Evolutionary conservation across 305 asterid species (phyloP).

Genomic region (Ilex paraguariensis): DNA sequence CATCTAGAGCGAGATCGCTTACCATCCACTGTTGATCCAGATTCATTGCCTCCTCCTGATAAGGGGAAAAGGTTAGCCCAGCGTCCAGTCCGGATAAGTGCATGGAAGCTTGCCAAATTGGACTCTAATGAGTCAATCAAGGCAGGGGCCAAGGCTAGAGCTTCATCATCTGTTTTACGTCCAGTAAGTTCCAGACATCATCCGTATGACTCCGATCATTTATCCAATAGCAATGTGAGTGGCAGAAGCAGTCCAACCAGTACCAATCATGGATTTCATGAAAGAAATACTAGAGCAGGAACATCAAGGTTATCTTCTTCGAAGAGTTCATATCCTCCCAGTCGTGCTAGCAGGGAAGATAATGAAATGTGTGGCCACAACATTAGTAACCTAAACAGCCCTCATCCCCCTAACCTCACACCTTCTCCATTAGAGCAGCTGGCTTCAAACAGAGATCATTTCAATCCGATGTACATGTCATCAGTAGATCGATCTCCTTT

Average conservation of each 20-base stretch:
- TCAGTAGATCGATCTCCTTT: conserved; percentile 52
- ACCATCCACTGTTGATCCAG: conserved; percentile 96
- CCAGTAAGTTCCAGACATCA: conserved; percentile 58
- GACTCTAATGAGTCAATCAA: conserved; percentile 83
- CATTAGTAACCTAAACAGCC: conserved; percentile 84
- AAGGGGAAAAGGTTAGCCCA: conserved; percentile 61
- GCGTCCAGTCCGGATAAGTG: conserved; percentile 82
- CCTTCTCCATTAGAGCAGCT: conserved; percentile 43
- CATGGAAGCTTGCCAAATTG: conserved; percentile 93
- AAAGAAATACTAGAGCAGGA: conserved; percentile 44
- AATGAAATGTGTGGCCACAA: conserved; percentile 61
- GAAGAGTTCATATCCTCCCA: conserved; percentile 77
- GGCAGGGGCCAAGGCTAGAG: conserved; percentile 95
- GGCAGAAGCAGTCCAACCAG: conserved; percentile 77
- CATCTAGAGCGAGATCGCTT: conserved; percentile 87
- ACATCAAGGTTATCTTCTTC: conserved; percentile 54
- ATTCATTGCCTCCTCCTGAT: conserved; percentile 37
- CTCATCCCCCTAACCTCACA: conserved; percentile 48
- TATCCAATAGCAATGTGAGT: conserved; percentile 64
- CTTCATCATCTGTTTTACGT: conserved; percentile 87
- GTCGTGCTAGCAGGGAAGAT: conserved; percentile 82
- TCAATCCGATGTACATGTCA: conserved; percentile 60
- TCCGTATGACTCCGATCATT: conserved; percentile 47
- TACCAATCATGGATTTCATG: conserved; percentile 54
- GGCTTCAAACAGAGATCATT: conserved; percentile 46